Conservation (phyloP, 2,329 filamentous ascomycete species). For the Elsinoe arachidis region DNA sequence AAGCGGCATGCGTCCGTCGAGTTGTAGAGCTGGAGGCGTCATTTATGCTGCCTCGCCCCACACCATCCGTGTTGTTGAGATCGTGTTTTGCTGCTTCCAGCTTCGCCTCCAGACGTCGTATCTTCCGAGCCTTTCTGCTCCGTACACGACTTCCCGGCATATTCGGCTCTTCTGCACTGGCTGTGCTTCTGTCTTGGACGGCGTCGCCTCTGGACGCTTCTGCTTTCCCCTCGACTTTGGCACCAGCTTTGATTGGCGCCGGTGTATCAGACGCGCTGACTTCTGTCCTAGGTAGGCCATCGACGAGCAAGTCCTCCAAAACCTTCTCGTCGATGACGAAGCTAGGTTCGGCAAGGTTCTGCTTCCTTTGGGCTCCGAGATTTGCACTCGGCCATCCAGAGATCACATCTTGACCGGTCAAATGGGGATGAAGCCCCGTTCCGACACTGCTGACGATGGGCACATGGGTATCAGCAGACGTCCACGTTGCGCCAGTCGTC, state of each 20-base stretch:
- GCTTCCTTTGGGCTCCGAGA: neutral
- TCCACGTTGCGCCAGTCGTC: neutral
- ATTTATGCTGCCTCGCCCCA: neutral
- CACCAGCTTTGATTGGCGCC: neutral
- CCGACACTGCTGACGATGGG: neutral
- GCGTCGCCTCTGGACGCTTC: neutral
- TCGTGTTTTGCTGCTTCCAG: neutral
- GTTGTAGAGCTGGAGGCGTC: neutral
- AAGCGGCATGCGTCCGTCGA: too few relatives aligned
- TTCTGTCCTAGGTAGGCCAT: neutral
- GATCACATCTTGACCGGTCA: neutral
- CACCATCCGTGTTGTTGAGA: neutral
- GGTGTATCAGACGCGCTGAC: neutral
- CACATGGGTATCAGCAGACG: neutral
- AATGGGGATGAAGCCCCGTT: neutral
- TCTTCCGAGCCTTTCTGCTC: constrained; percentile 6
- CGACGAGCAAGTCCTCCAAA: neutral
- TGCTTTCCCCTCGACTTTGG: neutral
- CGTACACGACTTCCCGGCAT: neutral
- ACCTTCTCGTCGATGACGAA: neutral
- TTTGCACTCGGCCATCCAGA: neutral
- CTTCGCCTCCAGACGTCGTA: constrained; percentile 8
- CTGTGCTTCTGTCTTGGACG: neutral
- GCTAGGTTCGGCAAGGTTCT: neutral
- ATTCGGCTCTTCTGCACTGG: neutral